A percentile compares a stretch with the other conserved stretches of the same genome.
phyloP scores from a whole-genome alignment of 768 basidiomycete species.

The Pleurotus eryngii region DNA sequence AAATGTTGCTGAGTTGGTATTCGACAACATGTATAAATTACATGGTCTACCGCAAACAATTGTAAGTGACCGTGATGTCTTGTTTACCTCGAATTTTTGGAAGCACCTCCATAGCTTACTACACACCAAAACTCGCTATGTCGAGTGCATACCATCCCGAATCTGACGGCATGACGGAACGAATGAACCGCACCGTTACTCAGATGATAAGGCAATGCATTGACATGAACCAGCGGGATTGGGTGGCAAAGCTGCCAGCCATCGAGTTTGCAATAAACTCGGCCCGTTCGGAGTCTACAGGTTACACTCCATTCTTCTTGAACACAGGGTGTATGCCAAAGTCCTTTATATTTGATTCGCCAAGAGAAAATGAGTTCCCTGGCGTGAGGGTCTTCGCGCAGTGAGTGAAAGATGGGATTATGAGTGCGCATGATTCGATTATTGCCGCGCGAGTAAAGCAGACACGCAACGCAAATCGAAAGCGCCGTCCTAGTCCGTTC shows the following conservation, averaged over 20 bases:
- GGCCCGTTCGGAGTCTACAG: conserved; percentile 29
- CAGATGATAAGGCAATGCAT: too few species aligned
- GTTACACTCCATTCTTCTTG: conserved; percentile 32
- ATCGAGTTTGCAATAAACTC: conserved; percentile 21
- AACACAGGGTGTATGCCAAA: conserved; percentile 18
- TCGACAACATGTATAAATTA: conserved; percentile 16
- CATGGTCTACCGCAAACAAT: conserved; percentile 31
- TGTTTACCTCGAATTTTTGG: conserved; percentile 22
- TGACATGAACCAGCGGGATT: too few species aligned
- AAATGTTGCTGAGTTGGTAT: conserved; percentile 2
- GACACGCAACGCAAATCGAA: too few species aligned
- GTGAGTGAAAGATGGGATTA: too few species aligned
- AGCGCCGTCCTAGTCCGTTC: too few species aligned
- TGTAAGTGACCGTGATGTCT: background rate
- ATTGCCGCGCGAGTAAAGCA: too few species aligned
- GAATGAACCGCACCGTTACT: conserved; percentile 19
- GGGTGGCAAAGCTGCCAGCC: too few species aligned
- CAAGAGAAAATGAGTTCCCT: conserved; percentile 8
- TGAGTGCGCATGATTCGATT: too few species aligned
- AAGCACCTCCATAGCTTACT: too few species aligned
- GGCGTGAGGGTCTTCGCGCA: conserved; percentile 15
- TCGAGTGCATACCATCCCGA: conserved; percentile 11
- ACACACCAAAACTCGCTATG: too few species aligned
- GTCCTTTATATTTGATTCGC: conserved; percentile 15
- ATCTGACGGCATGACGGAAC: conserved; percentile 31